Evolutionary conservation across 2,329 filamentous ascomycete species (phyloP).

Genomic region (Plectosphaerella plurivora): DNA sequence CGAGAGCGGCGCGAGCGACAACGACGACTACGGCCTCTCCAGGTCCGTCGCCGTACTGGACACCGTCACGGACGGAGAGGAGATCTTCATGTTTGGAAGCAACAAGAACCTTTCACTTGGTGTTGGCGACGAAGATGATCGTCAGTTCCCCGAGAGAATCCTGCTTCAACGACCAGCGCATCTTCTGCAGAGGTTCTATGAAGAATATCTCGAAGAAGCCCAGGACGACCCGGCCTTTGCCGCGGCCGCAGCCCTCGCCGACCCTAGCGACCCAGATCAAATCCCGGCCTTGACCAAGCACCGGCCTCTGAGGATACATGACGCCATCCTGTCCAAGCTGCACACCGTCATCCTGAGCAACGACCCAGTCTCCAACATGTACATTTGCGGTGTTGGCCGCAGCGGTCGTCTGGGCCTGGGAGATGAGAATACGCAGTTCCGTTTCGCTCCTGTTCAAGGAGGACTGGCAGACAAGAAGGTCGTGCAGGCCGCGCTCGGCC

Average conservation of each 20-base stretch:
- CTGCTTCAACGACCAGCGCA: conserved; percentile 71
- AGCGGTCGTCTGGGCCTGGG: conserved; percentile 86
- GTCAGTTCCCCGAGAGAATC: conserved; percentile 87
- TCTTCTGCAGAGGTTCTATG: conserved; percentile 68
- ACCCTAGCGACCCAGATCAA: conserved; percentile 33
- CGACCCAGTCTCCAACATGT: conserved; percentile 85
- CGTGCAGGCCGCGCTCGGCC: conserved; percentile 74
- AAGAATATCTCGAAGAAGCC: conserved; percentile 55
- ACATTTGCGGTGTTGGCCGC: conserved; percentile 86
- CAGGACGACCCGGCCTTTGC: conserved; percentile 21
- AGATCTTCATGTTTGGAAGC: conserved; percentile 90
- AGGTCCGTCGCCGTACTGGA: conserved; percentile 13
- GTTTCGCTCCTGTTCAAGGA: conserved; percentile 75
- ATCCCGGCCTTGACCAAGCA: conserved; percentile 71
- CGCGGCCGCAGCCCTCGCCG: background rate
- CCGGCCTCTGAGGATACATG: conserved; percentile 69
- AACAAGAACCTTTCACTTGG: conserved; percentile 93
- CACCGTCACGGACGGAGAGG: conserved; percentile 55
- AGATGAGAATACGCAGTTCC: conserved; percentile 84
- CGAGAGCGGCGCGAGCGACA: conserved; percentile 46
- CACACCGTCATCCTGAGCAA: conserved; percentile 85
- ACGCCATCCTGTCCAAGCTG: conserved; percentile 84
- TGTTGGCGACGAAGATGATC: conserved; percentile 91
- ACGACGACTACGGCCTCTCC: conserved; percentile 8
- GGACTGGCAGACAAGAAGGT: conserved; percentile 73